Conservation (phyloP, 2,329 filamentous ascomycete genomes). For the Colletotrichum camelliae region DNA sequence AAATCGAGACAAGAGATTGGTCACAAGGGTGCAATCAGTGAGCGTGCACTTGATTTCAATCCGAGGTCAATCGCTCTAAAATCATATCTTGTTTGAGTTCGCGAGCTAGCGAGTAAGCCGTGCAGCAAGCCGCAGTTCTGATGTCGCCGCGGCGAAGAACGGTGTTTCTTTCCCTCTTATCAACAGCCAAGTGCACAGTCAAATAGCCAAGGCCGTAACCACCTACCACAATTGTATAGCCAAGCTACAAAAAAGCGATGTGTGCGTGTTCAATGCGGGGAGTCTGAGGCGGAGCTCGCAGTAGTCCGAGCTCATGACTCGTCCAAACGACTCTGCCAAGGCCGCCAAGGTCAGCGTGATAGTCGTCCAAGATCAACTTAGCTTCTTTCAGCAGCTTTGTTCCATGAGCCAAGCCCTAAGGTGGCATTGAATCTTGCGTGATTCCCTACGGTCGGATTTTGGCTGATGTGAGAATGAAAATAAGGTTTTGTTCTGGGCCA, state of each 20-base stretch:
- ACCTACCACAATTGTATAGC: not conserved
- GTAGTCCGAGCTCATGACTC: not conserved
- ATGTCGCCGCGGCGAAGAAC: not conserved
- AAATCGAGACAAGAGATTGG: not conserved
- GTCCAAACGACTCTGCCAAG: not conserved
- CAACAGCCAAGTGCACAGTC: not conserved
- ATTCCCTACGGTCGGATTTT: not conserved
- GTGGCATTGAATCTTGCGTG: slow-evolving; percentile 3
- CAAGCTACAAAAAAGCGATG: not conserved
- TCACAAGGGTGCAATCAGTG: not conserved
- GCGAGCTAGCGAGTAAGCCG: not conserved
- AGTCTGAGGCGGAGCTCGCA: not conserved
- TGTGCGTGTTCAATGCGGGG: not conserved
- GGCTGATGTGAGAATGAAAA: not conserved
- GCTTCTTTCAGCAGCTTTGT: not conserved
- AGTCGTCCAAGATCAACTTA: slow-evolving; percentile 5
- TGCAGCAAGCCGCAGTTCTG: not conserved
- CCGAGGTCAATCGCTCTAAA: not conserved
- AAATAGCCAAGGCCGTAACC: not conserved
- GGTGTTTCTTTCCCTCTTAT: not conserved
- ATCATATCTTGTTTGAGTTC: not conserved
- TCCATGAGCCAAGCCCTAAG: not conserved
- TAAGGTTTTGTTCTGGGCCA: not conserved
- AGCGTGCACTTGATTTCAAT: not conserved
- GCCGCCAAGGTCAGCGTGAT: not conserved